Base-by-base conservation (phyloP, 768 basidiomycete species). In the Tremella yokohamensis region DNA sequence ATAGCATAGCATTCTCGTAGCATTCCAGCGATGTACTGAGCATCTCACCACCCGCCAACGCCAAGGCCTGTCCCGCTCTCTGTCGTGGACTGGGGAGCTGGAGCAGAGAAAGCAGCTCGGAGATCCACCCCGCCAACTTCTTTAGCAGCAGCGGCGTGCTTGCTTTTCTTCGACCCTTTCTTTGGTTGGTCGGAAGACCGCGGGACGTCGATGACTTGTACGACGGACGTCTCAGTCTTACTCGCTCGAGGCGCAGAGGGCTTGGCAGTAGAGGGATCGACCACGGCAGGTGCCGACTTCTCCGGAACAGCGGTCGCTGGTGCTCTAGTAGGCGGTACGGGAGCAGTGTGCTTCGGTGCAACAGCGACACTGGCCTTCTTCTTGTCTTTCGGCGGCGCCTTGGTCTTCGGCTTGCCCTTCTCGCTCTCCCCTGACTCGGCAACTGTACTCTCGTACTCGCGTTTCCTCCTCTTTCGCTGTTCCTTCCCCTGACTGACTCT, bases 31-130 rank as follows among this genome's bases (percentile, higher is more conserved):
- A 54, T 20, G 15, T 18, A 45, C 29, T 34, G 29, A 44, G 2
- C 34, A 2, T 1, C 7, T 49, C 61, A 72, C 70, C 70, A 72
- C 11, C 68, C 68, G 13, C 70, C 68, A 2, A 73, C 61, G 34
- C 70, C 70, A n/a, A 72, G 40, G 26, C 70, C 70, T 20, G 49
- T 52, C 13, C 49, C 69, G 19, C 39, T 26, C 52, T 19, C 52
- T 20, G 15, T 6, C 20, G 40, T 58, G 49, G 19, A 42, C 47
- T 57, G 52, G 3, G 42, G 56, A 49, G 29, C 29, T 34, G 29
- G 29, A 6, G 29, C 29, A 34, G 29, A 34, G 29, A 65, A 62
- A 7, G 62, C 40, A n/a, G 57, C 57, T 19, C 52, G 54, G 7
- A 65, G 51, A 51, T 67, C 56, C 37, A 63, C 47, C 40, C 57